These are phyloP conservation scores for Capsicum baccatum DNA, from an alignment of 257 asterid species.

Conservation along the genomic window DNA sequence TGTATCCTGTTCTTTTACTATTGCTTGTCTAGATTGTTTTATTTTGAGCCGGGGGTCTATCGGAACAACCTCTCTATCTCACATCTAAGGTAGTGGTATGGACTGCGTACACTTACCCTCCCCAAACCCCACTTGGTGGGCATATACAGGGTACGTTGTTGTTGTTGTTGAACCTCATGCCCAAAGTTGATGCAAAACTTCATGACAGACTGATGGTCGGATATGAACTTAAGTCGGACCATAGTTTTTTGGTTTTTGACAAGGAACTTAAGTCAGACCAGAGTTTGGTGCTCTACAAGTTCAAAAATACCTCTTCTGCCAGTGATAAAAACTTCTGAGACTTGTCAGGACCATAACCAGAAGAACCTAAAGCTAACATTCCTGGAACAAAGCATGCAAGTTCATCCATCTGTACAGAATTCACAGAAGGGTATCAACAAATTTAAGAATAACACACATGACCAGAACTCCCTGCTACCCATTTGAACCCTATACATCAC, in stretches of 20 bases:
- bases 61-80: too few species aligned
- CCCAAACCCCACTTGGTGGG: too few species aligned
- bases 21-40: too few species aligned
- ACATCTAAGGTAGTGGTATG: too few species aligned
- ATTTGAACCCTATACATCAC: conserved; percentile 42
- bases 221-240: background rate
- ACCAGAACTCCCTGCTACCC: conserved; percentile 1
- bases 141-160: too few species aligned
- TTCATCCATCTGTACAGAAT: conserved; percentile 88
- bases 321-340: conserved; percentile 69
- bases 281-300: conserved; percentile 15
- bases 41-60: too few species aligned
- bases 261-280: background rate
- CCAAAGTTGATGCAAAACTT: background rate
- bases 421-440: conserved; percentile 32
- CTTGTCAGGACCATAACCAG: conserved; percentile 84
- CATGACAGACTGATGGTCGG: background rate
- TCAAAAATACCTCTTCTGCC: conserved; percentile 84
- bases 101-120: too few species aligned
- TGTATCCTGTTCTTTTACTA: too few species aligned
- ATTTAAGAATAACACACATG: conserved; percentile 9
- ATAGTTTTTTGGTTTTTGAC: background rate
- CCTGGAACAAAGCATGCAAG: conserved; percentile 99
- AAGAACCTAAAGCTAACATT: conserved; percentile 92
- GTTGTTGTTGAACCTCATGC: background rate